These are phyloP conservation scores for Nymphaea colorata DNA, from an alignment of 164 flowering plant genomes.

Conservation along the genomic window DNA sequence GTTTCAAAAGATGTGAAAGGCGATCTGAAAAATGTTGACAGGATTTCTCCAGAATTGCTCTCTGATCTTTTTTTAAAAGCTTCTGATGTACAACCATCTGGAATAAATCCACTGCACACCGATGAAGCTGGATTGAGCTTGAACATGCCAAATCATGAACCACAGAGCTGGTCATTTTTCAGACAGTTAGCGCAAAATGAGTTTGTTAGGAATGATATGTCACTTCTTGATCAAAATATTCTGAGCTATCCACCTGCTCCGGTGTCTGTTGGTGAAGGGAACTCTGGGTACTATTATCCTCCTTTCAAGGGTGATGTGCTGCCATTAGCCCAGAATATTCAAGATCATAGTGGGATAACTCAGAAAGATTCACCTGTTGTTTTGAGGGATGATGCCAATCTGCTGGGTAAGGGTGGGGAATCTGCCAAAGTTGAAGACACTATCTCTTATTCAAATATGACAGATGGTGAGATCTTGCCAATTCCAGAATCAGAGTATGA, in stretches of 20 bases:
- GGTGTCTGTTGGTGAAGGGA: constrained; percentile 27
- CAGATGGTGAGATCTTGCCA: constrained; percentile 19
- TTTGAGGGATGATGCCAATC: constrained; percentile 8
- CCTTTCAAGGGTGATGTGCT: constrained; percentile 23
- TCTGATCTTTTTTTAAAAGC: constrained; percentile 59
- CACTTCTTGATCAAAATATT: constrained; percentile 80
- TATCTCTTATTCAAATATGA: constrained; percentile 17
- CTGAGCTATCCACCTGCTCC: constrained; percentile 34
- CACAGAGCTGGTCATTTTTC: constrained; percentile 86
- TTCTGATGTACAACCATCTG: constrained; percentile 23
- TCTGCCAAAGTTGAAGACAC: constrained; percentile 32
- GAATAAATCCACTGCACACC: constrained; percentile 18
- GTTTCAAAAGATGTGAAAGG: constrained; percentile 33
- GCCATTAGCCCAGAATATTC: constrained; percentile 15
- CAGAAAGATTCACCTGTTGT: constrained; percentile 15
- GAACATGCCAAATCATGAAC: constrained; percentile 84
- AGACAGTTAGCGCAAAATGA: constrained; percentile 68
- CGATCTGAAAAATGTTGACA: constrained; percentile 72
- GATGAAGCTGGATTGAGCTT: constrained; percentile 81
- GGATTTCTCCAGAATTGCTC: constrained; percentile 78
- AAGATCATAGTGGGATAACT: constrained; percentile 19
- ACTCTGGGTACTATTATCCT: constrained; percentile 24
- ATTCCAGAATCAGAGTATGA: constrained; percentile 51
- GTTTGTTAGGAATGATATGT: constrained; percentile 46
- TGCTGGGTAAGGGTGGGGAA: constrained; percentile 26